Evolutionary conservation across 2,329 filamentous ascomycete genomes (phyloP), one percentile per base, ranked within the genome.

Genomic region (Zalaria sp.): DNA sequence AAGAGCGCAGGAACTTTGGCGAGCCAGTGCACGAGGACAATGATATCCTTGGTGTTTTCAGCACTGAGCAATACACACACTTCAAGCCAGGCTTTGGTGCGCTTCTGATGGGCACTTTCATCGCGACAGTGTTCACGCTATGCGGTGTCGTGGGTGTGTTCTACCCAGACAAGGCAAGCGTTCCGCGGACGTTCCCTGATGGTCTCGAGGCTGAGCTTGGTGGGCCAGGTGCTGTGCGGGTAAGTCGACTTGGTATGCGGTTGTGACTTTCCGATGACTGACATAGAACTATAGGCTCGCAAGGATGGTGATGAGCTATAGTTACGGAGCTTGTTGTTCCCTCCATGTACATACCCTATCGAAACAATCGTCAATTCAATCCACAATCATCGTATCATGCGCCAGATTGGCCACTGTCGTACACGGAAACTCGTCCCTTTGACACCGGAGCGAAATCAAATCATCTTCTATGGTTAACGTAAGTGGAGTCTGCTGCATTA

Each of bases 1-100:
- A 98, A 68, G 91, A 96, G 65, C 81, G 88, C 60, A 79, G 91
- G 57, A 96, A 98, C 73, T 96, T 84, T 61, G 88, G 88, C 64
- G 93, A 98, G 65, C 85, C 89, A 8, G 78, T 93, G 40, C 89
- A 98, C 64, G 93, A 98, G 65, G 91, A 98, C 63, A 83, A 95
- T 64, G 93, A 98, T 61, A 73, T 87, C 44, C 72, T 96, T 44
- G 88, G 87, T 53, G 81, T 94, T 49, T 89, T 98, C 66, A 82
- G 84, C 39, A 78, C 86, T 2, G 79, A 91, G 61, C 81, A 88
- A 55, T 96, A 98, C 68, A 91, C 79, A 43, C 89, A 91, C 72
- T 75, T 77, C 56, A 81, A 74, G 39, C 69, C 88, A 10, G 74
- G 75, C 48, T 87, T 80, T 61, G 85, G 79, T 45, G 65, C 74